Evolutionary conservation across 1,284 basidiomycete species (phyloP).

Genomic region (Moniliophthora roreri): DNA sequence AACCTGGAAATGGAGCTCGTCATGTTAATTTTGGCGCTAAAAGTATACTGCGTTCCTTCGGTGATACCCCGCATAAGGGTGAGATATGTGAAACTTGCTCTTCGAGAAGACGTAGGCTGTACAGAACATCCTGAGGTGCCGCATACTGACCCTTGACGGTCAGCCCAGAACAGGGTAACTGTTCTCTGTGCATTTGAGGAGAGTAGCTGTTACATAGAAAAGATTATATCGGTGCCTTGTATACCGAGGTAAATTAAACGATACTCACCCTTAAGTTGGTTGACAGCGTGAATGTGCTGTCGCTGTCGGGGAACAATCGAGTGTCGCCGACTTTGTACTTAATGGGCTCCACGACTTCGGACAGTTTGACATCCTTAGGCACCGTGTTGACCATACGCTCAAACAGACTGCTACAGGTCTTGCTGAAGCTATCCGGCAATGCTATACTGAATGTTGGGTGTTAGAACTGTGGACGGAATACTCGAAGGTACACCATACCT

Average conservation of each 20-base stretch:
- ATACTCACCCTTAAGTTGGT: too few species aligned
- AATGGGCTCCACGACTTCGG: conserved; percentile 9
- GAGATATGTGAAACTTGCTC: too few species aligned
- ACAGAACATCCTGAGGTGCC: too few species aligned
- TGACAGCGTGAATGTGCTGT: not conserved
- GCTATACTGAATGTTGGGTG: not conserved
- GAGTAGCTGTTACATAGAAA: too few species aligned
- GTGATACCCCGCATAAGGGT: too few species aligned
- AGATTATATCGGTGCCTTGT: too few species aligned
- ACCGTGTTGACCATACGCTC: conserved; percentile 17
- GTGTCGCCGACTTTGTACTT: conserved; percentile 2
- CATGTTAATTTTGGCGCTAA: too few species aligned
- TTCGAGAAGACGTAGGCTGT: too few species aligned
- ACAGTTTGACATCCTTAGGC: conserved; percentile 11
- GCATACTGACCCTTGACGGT: not conserved
- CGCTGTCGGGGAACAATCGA: not conserved
- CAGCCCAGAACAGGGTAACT: not conserved
- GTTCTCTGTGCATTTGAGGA: not conserved
- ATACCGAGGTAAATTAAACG: too few species aligned
- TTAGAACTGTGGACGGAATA: not conserved
- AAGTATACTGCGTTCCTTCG: too few species aligned
- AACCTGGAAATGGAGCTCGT: too few species aligned
- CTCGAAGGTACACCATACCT: conserved; percentile 17
- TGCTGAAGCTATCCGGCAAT: conserved; percentile 2
- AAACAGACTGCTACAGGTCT: conserved; percentile 9